Evolutionary conservation across 257 asterid species (phyloP).

Genomic region (Catharanthus roseus): DNA sequence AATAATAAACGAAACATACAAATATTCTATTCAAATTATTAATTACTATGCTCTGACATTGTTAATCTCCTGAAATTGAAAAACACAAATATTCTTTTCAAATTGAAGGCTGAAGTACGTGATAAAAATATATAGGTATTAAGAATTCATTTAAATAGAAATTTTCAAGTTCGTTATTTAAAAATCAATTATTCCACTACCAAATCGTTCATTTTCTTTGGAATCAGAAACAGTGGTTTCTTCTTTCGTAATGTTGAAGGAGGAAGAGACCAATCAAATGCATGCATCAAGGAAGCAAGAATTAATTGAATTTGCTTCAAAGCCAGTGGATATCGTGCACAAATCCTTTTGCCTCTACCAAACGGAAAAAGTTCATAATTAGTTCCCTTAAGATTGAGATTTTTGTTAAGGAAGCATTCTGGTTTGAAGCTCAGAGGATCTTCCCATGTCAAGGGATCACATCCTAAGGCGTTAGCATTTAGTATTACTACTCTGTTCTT

Average conservation of each 20-base stretch:
- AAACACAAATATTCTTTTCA: too few relatives aligned
- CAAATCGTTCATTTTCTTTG: background rate
- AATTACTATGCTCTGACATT: too few relatives aligned
- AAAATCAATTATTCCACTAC: too few relatives aligned
- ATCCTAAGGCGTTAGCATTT: background rate
- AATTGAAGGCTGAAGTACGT: too few relatives aligned
- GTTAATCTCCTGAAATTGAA: too few relatives aligned
- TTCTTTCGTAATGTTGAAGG: background rate
- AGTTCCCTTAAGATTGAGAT: background rate
- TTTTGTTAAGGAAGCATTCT: background rate
- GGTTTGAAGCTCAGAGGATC: slow-evolving; percentile 5
- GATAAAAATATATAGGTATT: too few relatives aligned
- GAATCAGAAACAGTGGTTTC: background rate
- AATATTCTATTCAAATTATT: too few relatives aligned
- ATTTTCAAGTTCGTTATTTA: too few relatives aligned
- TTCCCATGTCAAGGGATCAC: slow-evolving; percentile 9
- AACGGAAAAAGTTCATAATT: slow-evolving; percentile 10
- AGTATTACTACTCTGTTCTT: background rate
- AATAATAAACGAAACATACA: too few relatives aligned
- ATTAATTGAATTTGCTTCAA: background rate
- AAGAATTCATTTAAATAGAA: too few relatives aligned
- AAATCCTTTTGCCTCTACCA: slow-evolving; percentile 4
- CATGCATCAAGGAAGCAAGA: background rate
- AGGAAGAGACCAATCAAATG: slow-evolving; percentile 6
- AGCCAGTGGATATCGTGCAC: background rate